A percentile compares a stretch with the other conserved stretches of the same genome.
These are phyloP conservation scores for Penicillium herquei DNA, from an alignment of 495 filamentous ascomycete genomes.

Conservation along the genomic window DNA sequence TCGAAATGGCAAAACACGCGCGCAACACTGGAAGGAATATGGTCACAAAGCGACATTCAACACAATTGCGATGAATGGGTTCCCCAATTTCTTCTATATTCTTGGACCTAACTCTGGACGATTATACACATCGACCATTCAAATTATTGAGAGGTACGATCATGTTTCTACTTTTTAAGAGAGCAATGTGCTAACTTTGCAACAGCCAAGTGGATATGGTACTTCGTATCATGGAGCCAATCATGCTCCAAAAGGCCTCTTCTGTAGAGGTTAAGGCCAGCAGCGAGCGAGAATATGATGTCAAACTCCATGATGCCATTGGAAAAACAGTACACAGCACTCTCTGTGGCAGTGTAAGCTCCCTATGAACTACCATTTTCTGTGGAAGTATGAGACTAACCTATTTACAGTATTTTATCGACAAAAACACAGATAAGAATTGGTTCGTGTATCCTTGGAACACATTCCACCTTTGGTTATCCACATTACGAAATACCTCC, in stretches of 20 bases:
- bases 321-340: background rate
- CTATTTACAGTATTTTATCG: background rate
- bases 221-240: background rate
- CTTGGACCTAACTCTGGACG: conserved; percentile 1
- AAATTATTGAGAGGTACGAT: background rate
- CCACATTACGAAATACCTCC: background rate
- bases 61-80: conserved; percentile 1
- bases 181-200: background rate
- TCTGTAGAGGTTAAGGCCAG: background rate
- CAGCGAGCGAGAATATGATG: background rate
- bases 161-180: too few species aligned
- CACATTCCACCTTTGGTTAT: background rate
- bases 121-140: background rate
- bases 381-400: background rate
- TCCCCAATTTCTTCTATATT: conserved; percentile 2
- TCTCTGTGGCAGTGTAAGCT: background rate
- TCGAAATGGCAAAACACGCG: background rate
- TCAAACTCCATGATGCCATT: background rate
- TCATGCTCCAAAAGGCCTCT: background rate
- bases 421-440: background rate
- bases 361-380: background rate
- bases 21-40: background rate
- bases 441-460: conserved; percentile 2
- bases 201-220: conserved; percentile 1
- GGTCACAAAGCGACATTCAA: conserved; percentile 1